Percentiles rank a stretch among this genome's conserved stretches.
Conservation (phyloP, 768 basidiomycete genomes). For the Kockovaella imperatae region DNA sequence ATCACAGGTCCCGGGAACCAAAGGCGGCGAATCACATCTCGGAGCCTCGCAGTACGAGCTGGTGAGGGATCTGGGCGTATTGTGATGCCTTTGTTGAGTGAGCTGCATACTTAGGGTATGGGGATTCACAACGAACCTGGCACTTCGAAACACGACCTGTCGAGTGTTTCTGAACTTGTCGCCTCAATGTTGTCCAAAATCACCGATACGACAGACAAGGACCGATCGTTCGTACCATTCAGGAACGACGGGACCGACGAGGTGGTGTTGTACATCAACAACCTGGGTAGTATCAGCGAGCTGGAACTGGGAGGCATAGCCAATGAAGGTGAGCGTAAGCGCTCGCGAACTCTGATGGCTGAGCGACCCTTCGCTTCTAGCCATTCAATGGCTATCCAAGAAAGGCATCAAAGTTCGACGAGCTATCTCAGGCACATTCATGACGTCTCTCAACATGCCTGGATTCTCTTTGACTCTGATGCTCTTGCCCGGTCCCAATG, state of each 20-base stretch:
- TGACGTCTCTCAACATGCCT: conserved; percentile 53
- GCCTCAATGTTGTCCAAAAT: conserved; percentile 42
- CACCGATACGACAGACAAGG: conserved; percentile 43
- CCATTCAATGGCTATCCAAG: conserved; percentile 29
- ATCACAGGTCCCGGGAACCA: conserved; percentile 45
- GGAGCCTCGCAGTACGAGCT: conserved; percentile 45
- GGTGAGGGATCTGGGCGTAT: conserved; percentile 1
- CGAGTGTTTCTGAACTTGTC: conserved; percentile 39
- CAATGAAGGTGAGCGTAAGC: conserved; percentile 20
- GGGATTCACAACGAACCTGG: conserved; percentile 50
- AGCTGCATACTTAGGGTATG: conserved; percentile 20
- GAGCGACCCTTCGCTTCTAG: conserved; percentile 1
- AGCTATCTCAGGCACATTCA: conserved; percentile 71
- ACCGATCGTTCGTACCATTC: conserved; percentile 47
- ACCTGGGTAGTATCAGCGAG: conserved; percentile 42
- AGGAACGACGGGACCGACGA: conserved; percentile 54
- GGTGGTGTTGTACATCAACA: conserved; percentile 51
- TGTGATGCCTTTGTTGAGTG: neutral
- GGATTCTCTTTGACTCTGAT: conserved; percentile 53
- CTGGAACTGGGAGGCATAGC: conserved; percentile 41
- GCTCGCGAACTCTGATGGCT: neutral
- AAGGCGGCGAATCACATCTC: conserved; percentile 39
- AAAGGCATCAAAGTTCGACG: conserved; percentile 53
- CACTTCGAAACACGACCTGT: conserved; percentile 40
- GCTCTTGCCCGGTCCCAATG: conserved; percentile 48